phyloP scores from a whole-genome alignment of 2,329 filamentous ascomycete species.

The Claviceps sp. region DNA sequence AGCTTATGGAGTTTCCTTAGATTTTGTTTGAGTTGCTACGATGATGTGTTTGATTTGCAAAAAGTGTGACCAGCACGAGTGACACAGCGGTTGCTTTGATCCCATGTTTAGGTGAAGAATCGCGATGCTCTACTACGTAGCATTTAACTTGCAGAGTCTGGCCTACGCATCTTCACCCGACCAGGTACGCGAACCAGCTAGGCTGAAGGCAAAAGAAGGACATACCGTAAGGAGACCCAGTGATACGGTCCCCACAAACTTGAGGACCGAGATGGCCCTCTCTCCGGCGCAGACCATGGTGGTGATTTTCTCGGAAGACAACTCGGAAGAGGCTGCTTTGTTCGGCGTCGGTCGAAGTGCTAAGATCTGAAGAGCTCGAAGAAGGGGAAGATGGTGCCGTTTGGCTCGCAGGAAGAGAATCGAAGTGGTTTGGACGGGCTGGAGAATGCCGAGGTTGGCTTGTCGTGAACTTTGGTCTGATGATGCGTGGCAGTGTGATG shows the following conservation, averaged over 20 bases:
- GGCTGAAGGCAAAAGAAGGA: neutral
- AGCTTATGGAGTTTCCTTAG: slow-evolving; percentile 3
- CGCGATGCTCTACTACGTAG: no score
- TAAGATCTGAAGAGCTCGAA: neutral
- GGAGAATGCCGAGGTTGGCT: no score
- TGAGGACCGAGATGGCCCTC: slow-evolving; percentile 53
- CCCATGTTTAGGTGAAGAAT: no score
- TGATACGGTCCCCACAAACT: slow-evolving; percentile 86
- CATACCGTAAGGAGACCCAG: slow-evolving; percentile 78
- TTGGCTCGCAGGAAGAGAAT: neutral
- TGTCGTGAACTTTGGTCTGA: neutral
- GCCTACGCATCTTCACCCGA: no score
- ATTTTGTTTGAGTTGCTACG: neutral
- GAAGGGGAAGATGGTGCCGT: neutral
- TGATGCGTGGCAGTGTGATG: neutral
- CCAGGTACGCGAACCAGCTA: neutral
- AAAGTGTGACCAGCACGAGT: no score
- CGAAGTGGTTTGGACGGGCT: no score
- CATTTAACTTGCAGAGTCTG: no score
- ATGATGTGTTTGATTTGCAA: neutral
- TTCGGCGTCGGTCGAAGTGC: neutral
- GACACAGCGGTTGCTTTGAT: no score
- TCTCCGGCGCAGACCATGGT: slow-evolving; percentile 49
- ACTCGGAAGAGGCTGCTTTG: neutral
- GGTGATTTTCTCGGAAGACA: neutral